Evolutionary conservation across 805 yeast species (phyloP).

Genomic region (Schwanniomyces pseudopolymorphus): DNA sequence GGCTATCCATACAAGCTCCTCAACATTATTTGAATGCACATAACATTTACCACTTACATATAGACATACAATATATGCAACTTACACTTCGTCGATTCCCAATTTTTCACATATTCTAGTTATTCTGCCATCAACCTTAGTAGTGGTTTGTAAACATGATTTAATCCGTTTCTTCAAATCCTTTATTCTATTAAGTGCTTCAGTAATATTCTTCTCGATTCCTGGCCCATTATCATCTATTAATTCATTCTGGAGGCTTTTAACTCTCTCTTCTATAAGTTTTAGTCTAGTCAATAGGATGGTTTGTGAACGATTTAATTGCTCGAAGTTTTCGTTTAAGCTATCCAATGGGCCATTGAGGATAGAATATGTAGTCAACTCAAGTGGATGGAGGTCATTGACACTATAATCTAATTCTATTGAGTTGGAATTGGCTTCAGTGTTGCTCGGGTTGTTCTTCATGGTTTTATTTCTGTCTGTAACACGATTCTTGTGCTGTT

Average conservation of each 20-base stretch:
- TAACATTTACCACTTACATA: neutral
- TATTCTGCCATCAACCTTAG: constrained; percentile 36
- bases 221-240: constrained; percentile 14
- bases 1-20: constrained; percentile 73
- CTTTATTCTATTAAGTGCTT: constrained; percentile 21
- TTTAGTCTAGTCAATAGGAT: constrained; percentile 50
- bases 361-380: constrained; percentile 55
- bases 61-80: neutral
- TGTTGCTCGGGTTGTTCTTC: neutral
- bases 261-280: constrained; percentile 37
- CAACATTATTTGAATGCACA: neutral
- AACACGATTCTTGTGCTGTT: neutral
- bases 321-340: constrained; percentile 49
- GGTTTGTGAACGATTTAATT: constrained; percentile 56
- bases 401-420: constrained; percentile 1
- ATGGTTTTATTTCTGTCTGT: neutral
- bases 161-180: constrained; percentile 32
- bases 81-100: neutral
- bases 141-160: constrained; percentile 26
- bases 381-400: constrained; percentile 55
- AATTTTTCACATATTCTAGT: constrained; percentile 17
- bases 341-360: constrained; percentile 55
- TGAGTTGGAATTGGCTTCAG: neutral
- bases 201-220: constrained; percentile 18
- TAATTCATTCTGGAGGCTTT: constrained; percentile 19